Evolutionary conservation across 495 filamentous ascomycete genomes (phyloP), one percentile per base, ranked within the genome.

Genomic region (Diplogelasinospora grovesii): DNA sequence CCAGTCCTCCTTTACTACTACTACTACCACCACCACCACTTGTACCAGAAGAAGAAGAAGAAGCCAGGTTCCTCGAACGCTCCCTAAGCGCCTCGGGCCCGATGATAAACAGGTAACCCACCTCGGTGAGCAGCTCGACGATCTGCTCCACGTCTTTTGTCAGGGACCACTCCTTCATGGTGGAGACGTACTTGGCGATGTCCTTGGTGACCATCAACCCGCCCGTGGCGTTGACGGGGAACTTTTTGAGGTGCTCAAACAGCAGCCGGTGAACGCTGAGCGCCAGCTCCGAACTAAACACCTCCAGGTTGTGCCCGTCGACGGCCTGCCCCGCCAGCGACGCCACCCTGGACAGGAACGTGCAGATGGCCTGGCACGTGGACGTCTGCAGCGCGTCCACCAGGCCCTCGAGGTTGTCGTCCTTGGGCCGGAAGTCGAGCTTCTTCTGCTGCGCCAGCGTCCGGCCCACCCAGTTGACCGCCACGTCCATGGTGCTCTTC

Each of bases 71-170:
- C 21, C 73, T 49, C 27, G 64, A 65, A 37, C 86, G 71, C 65
- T 95, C 89, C 30, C 81, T 73, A 41, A 96, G 65, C 22, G 88
- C 89, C 66, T 96, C 89, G 9, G 83, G 79, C 14, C 87, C 86
- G 63, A 97, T 87, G 27, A 97, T 92, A 56, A 97, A 99, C 32
- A 99, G 63, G 60, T 86, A 95, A n/a, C 87, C 90, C 43, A 99
- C 87, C 66, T 97, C 93, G 23, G 85, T 78, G 41, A 97, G 58
- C 27, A 93, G 71, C 66, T 97, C 90, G 52, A 95, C 77, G 48
- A 73, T 73, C 28, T 69, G 71, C 50, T 79, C 77, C 22, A 86
- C 74, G 27, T 85, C 82, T 48, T 83, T 84, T 22, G 65, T 60
- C 11, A 90, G 71, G 15, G 82, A 77, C 83, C 87, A 94, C 30